Evolutionary conservation across 2,329 filamentous ascomycete species (phyloP).

Genomic region (Verticillium alfalfae): DNA sequence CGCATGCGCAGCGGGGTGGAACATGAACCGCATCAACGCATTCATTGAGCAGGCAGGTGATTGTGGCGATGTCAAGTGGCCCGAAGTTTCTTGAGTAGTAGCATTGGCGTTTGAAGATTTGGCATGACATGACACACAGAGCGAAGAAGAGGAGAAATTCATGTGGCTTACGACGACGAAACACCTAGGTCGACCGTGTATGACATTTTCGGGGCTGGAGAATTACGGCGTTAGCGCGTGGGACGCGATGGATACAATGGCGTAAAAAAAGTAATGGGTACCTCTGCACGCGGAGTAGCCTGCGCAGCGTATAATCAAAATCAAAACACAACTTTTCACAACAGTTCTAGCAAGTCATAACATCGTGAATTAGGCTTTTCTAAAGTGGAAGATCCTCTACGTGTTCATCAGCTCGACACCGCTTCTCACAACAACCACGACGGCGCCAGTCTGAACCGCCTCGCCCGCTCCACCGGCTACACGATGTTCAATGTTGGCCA

Average conservation of each 20-base stretch:
- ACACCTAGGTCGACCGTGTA: not conserved
- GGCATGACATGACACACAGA: not conserved
- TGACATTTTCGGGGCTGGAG: not conserved
- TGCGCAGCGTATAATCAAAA: not conserved
- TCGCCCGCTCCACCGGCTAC: slow-evolving; percentile 85
- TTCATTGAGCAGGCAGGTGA: slow-evolving; percentile 31
- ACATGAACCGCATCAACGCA: slow-evolving; percentile 29
- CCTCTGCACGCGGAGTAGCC: not conserved
- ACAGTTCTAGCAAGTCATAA: not conserved
- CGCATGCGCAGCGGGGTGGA: slow-evolving; percentile 35
- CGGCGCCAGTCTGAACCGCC: slow-evolving; percentile 81
- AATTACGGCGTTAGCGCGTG: not conserved
- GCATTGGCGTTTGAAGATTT: not conserved
- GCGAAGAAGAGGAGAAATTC: not conserved
- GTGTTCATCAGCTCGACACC: slow-evolving; percentile 68
- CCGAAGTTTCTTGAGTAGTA: slow-evolving; percentile 7
- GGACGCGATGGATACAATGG: not conserved
- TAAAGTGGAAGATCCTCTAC: slow-evolving; percentile 6
- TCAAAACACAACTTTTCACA: not conserved
- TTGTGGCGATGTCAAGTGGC: slow-evolving; percentile 27
- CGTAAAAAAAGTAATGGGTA: not conserved
- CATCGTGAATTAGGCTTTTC: not conserved
- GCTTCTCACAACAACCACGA: slow-evolving; percentile 81
- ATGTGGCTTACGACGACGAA: not conserved
- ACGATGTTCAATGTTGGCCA: slow-evolving; percentile 90